phyloP scores from a whole-genome alignment of 306 rosid species.

The Prunus mira region DNA sequence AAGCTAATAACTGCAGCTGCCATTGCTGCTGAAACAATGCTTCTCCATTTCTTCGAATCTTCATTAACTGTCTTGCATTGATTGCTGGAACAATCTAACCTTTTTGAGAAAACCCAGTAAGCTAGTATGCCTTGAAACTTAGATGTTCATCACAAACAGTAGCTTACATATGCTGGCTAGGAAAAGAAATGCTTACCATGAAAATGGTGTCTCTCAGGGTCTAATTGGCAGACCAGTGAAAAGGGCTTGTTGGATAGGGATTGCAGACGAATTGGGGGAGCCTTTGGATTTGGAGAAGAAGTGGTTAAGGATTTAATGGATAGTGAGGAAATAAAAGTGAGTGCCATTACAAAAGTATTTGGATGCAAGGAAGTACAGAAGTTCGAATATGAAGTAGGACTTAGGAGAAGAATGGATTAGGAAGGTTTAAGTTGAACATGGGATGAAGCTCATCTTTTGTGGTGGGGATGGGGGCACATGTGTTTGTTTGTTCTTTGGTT shows the following conservation, averaged over 20 bases:
- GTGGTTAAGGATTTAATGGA: slow-evolving; percentile 33
- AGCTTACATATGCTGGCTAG: not conserved
- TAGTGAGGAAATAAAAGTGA: slow-evolving; percentile 47
- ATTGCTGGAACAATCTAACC: slow-evolving; percentile 36
- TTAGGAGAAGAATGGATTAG: slow-evolving; percentile 4
- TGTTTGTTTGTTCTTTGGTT: slow-evolving; percentile 8
- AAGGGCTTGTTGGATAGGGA: slow-evolving; percentile 38
- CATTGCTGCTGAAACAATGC: slow-evolving; percentile 57
- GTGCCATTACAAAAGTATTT: slow-evolving; percentile 37
- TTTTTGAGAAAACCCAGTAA: slow-evolving; percentile 26
- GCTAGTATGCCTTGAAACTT: not conserved
- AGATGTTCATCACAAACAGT: not conserved
- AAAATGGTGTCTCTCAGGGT: slow-evolving; percentile 21
- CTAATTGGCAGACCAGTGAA: slow-evolving; percentile 32
- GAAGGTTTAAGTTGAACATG: not conserved
- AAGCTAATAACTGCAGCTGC: slow-evolving; percentile 63
- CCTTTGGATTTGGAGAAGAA: slow-evolving; percentile 37
- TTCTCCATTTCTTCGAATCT: slow-evolving; percentile 44
- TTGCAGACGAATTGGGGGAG: slow-evolving; percentile 17
- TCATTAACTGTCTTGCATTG: slow-evolving; percentile 28
- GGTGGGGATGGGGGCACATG: slow-evolving; percentile 1
- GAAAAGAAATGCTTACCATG: slow-evolving; percentile 13
- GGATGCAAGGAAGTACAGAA: not conserved
- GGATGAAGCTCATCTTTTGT: not conserved
- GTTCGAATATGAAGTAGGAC: not conserved